phyloP scores from a whole-genome alignment of 768 basidiomycete genomes.

The Podaxis pistillaris region DNA sequence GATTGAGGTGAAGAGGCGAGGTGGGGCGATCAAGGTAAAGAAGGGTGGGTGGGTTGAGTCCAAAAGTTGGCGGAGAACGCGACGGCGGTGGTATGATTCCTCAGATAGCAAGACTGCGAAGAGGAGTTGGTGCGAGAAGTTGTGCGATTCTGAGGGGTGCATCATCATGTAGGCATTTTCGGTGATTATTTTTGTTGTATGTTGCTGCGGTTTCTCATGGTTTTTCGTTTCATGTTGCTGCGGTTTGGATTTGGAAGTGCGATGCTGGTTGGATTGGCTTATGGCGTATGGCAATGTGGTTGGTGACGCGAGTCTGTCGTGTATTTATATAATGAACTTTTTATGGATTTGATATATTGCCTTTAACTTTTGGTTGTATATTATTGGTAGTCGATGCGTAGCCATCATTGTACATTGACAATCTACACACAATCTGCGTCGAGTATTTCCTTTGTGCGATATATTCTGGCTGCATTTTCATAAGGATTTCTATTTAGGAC shows the following conservation, averaged over 20 bases:
- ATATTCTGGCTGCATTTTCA: too few species aligned
- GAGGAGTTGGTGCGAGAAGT: constrained; percentile 14
- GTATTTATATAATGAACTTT: background rate
- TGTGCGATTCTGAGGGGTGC: constrained; percentile 12
- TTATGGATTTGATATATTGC: background rate
- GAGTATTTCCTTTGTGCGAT: too few species aligned
- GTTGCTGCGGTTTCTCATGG: background rate
- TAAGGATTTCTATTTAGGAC: too few species aligned
- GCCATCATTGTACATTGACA: background rate
- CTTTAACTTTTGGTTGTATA: background rate
- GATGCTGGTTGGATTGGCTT: background rate
- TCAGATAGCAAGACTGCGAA: background rate
- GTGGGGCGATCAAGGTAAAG: constrained; percentile 25
- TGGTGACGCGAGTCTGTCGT: background rate
- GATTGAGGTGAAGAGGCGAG: constrained; percentile 29
- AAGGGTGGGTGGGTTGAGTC: constrained; percentile 17
- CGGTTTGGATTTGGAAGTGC: background rate
- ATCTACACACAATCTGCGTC: too few species aligned
- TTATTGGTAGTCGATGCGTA: background rate
- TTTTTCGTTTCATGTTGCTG: background rate
- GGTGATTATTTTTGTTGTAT: background rate
- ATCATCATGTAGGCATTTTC: constrained; percentile 10
- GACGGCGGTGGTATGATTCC: background rate
- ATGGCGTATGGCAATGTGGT: background rate
- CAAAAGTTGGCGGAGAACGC: background rate